Evolutionary conservation across 164 flowering plant species (phyloP).

Genomic region (Macadamia integrifolia): DNA sequence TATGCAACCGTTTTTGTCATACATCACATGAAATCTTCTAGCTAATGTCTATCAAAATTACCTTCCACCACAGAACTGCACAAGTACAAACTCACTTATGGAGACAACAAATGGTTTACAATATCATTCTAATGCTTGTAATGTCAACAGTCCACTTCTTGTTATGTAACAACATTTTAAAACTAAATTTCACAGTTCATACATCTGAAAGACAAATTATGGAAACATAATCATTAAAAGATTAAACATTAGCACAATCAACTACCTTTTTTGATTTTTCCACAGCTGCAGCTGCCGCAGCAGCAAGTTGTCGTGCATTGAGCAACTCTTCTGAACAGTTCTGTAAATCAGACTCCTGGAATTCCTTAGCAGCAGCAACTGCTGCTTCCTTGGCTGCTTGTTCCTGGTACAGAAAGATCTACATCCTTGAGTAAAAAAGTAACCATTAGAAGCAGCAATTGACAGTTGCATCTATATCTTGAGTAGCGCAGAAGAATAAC

Average conservation of each 20-base stretch:
- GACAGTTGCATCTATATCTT: not conserved
- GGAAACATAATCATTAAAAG: not conserved
- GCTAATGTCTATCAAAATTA: too few relatives aligned
- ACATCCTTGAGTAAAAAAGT: too few relatives aligned
- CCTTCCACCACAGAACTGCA: too few relatives aligned
- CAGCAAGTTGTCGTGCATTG: slow-evolving; percentile 59
- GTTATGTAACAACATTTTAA: not conserved
- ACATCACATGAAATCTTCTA: too few relatives aligned
- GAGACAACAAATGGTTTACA: too few relatives aligned
- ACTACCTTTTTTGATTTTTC: slow-evolving; percentile 67
- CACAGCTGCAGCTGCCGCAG: slow-evolving; percentile 49
- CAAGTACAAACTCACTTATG: too few relatives aligned
- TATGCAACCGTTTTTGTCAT: too few relatives aligned
- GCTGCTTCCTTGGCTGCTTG: slow-evolving; percentile 88
- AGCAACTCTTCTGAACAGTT: slow-evolving; percentile 47
- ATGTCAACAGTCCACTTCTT: too few relatives aligned
- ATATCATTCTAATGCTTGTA: too few relatives aligned
- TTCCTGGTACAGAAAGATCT: slow-evolving; percentile 43
- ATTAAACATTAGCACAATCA: not conserved
- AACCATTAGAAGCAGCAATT: not conserved
- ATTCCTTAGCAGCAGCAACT: slow-evolving; percentile 54
- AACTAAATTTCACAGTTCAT: not conserved
- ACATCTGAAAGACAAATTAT: not conserved
- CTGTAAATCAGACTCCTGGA: slow-evolving; percentile 33
- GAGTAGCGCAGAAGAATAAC: too few relatives aligned